Percentiles rank a stretch among this genome's conserved stretches.
These are phyloP conservation scores for Lactarius deliciosus DNA, from an alignment of 768 basidiomycete genomes.

Conservation along the genomic window DNA sequence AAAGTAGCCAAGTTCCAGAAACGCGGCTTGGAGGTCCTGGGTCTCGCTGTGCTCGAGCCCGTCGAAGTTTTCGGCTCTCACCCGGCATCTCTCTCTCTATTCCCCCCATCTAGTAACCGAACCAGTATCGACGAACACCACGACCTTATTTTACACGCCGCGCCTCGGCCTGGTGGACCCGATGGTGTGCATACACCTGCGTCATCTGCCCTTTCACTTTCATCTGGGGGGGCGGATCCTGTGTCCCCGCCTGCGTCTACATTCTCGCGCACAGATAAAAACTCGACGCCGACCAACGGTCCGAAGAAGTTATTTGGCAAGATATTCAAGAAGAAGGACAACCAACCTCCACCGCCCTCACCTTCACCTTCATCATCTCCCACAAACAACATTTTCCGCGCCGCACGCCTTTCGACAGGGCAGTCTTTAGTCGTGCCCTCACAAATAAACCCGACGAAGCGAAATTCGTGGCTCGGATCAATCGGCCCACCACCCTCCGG, in stretches of 20 bases:
- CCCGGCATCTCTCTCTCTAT: conserved; percentile 23
- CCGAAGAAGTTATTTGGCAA: conserved; percentile 64
- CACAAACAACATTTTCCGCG: conserved; percentile 15
- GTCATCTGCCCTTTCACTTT: conserved; percentile 29
- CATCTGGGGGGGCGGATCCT: conserved; percentile 20
- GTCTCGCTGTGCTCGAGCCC: conserved; percentile 75
- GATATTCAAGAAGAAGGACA: conserved; percentile 63
- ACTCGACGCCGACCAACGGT: conserved; percentile 38
- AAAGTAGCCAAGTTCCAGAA: conserved; percentile 75
- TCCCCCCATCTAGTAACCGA: conserved; percentile 32
- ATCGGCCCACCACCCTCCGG: conserved; percentile 15
- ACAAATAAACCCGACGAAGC: conserved; percentile 28
- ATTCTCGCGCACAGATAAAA: conserved; percentile 32
- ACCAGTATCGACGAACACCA: conserved; percentile 35
- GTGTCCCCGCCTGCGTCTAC: conserved; percentile 31
- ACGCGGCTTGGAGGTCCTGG: conserved; percentile 74
- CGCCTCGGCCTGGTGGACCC: conserved; percentile 7
- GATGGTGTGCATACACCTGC: conserved; percentile 24
- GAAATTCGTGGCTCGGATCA: conserved; percentile 26
- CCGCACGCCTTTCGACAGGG: conserved; percentile 14
- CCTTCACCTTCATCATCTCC: conserved; percentile 17
- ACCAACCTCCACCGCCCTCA: conserved; percentile 25
- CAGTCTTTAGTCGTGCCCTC: conserved; percentile 16
- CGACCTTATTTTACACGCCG: background rate
- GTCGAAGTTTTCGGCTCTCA: conserved; percentile 63